These are phyloP conservation scores for Penicillium mononematosum DNA, from an alignment of 495 filamentous ascomycete species.

Conservation along the genomic window DNA sequence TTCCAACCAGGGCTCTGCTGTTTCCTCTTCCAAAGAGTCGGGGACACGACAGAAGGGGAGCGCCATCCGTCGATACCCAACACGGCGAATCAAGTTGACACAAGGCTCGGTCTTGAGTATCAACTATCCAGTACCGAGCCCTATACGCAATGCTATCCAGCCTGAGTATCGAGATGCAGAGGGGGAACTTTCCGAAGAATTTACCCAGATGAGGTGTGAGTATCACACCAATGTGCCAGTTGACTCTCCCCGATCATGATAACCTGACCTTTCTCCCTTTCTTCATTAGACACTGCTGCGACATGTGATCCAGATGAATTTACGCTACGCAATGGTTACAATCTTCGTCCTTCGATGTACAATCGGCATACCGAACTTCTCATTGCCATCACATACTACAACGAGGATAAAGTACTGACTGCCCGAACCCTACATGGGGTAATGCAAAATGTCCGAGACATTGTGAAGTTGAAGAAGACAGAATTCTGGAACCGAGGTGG, in stretches of 20 bases:
- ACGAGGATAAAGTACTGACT: conserved; percentile 94
- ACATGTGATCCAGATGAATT: conserved; percentile 98
- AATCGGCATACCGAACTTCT: conserved; percentile 95
- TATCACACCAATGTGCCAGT: conserved; percentile 2
- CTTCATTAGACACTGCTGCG: conserved; percentile 76
- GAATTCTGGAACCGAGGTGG: conserved; percentile 99
- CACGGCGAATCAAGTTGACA: conserved; percentile 91
- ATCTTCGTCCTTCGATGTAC: conserved; percentile 97
- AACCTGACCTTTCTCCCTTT: neutral
- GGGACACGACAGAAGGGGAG: conserved; percentile 3
- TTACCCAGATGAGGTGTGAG: conserved; percentile 91
- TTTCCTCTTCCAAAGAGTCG: conserved; percentile 5
- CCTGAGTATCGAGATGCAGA: conserved; percentile 85
- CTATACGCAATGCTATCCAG: conserved; percentile 94
- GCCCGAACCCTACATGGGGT: conserved; percentile 91
- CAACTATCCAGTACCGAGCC: conserved; percentile 94
- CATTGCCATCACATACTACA: conserved; percentile 98
- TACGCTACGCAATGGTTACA: conserved; percentile 97
- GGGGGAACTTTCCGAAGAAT: conserved; percentile 81
- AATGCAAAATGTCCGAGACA: conserved; percentile 97
- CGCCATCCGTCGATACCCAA: conserved; percentile 71
- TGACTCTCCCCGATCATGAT: too few species aligned
- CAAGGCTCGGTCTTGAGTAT: conserved; percentile 93
- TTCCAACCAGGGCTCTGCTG: conserved; percentile 8
- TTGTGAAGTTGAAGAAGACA: conserved; percentile 95